Conservation (phyloP, 805 yeast genomes). For the Kodamaea jinghongensis region DNA sequence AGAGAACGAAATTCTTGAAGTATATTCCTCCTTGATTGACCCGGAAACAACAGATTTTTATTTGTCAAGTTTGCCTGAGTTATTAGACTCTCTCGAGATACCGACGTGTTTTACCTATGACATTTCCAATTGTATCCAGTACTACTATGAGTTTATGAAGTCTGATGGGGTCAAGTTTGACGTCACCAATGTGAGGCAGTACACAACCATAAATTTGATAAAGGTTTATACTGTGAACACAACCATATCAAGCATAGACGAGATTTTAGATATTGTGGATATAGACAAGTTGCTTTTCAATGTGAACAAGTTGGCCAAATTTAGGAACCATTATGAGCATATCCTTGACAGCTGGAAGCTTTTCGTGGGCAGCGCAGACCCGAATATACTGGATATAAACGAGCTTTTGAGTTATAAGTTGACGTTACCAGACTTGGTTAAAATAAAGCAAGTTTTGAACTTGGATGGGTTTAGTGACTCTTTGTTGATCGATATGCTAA, state of each 20-base stretch:
- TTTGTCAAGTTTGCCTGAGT: slow-evolving; percentile 23
- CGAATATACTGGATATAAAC: slow-evolving; percentile 1
- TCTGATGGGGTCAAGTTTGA: slow-evolving; percentile 11
- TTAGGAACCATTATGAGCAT: slow-evolving; percentile 27
- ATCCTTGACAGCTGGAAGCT: slow-evolving; percentile 35
- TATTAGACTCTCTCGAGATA: slow-evolving; percentile 24
- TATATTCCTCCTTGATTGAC: slow-evolving; percentile 24
- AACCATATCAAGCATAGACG: slow-evolving; percentile 12
- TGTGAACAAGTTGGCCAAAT: slow-evolving; percentile 27
- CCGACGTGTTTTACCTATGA: slow-evolving; percentile 34
- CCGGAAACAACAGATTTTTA: slow-evolving; percentile 26
- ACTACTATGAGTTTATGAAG: slow-evolving; percentile 27
- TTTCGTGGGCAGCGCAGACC: slow-evolving; percentile 24
- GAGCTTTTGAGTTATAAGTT: slow-evolving; percentile 17
- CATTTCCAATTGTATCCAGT: slow-evolving; percentile 28
- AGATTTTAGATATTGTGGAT: slow-evolving; percentile 39
- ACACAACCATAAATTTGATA: slow-evolving; percentile 25
- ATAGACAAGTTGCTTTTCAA: slow-evolving; percentile 36
- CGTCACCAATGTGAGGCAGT: slow-evolving; percentile 19
- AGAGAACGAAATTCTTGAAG: slow-evolving; percentile 37
- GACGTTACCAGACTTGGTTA: slow-evolving; percentile 27
- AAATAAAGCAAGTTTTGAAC: slow-evolving; percentile 26
- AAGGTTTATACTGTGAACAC: slow-evolving; percentile 29
- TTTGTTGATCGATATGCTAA: slow-evolving; percentile 41
- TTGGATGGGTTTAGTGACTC: slow-evolving; percentile 29